These are phyloP conservation scores for Maudiozyma saulgeensis DNA, from an alignment of 805 yeast species.

Conservation along the genomic window DNA sequence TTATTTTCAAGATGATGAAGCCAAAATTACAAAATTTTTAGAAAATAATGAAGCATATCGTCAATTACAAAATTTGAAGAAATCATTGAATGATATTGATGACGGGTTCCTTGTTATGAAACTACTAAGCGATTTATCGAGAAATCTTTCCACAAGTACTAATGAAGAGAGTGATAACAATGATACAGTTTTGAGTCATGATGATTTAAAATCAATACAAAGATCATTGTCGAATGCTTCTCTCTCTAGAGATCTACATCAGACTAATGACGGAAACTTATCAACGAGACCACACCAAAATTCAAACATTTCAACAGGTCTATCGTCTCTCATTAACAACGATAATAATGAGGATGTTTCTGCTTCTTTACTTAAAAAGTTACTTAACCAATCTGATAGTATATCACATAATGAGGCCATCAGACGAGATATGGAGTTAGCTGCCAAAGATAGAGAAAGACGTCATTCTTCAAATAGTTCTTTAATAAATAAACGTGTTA, in stretches of 20 bases:
- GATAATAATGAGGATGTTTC: not conserved
- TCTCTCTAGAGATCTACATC: not conserved
- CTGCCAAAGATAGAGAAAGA: not conserved
- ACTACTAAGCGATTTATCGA: conserved; percentile 40
- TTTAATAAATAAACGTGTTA: not conserved
- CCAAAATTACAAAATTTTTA: conserved; percentile 15
- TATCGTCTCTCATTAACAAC: not conserved
- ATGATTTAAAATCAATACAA: not conserved
- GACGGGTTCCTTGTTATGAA: conserved; percentile 55
- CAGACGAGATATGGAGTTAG: not conserved
- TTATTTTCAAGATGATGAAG: conserved; percentile 18
- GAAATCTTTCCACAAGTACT: conserved; percentile 22
- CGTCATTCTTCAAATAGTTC: not conserved
- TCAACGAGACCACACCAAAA: conserved; percentile 20
- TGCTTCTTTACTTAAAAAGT: not conserved
- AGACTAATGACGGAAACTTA: conserved; percentile 3
- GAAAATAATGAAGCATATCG: conserved; percentile 21
- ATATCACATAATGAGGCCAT: not conserved
- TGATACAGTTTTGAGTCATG: not conserved
- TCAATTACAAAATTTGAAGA: conserved; percentile 43
- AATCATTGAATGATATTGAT: conserved; percentile 49
- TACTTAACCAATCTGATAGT: not conserved
- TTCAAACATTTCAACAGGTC: conserved; percentile 15
- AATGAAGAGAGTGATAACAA: conserved; percentile 12
- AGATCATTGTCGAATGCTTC: not conserved